phyloP scores from a whole-genome alignment of 108 stramenopile species.

The Skeletonema grethae region DNA sequence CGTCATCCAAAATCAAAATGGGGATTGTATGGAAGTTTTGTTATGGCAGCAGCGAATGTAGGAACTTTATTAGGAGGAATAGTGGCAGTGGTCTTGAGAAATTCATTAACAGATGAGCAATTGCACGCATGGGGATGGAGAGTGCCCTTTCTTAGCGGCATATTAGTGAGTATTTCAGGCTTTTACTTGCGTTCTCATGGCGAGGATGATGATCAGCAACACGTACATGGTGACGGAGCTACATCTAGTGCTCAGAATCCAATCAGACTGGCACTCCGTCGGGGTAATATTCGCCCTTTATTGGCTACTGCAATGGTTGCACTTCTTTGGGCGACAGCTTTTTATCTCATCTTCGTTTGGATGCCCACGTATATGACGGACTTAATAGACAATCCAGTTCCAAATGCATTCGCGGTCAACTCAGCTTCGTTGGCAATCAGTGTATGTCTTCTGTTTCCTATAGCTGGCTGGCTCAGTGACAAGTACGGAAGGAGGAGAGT shows the following conservation, averaged over 20 bases:
- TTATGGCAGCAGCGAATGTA: conserved; percentile 67
- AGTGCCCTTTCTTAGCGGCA: conserved; percentile 70
- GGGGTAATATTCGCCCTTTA: conserved; percentile 52
- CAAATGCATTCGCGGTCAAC: conserved; percentile 67
- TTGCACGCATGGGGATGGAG: conserved; percentile 71
- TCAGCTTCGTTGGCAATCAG: conserved; percentile 39
- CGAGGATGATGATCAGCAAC: conserved; percentile 45
- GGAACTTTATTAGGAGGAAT: conserved; percentile 68
- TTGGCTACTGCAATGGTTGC: conserved; percentile 60
- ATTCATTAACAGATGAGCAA: conserved; percentile 41
- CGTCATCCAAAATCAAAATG: conserved; percentile 35
- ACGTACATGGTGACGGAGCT: conserved; percentile 17
- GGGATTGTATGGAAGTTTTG: conserved; percentile 59
- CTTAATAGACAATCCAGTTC: conserved; percentile 63
- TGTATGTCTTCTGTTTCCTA: conserved; percentile 55
- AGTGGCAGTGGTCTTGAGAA: conserved; percentile 48
- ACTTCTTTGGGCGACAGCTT: conserved; percentile 64
- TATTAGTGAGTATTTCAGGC: conserved; percentile 58
- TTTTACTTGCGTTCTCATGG: conserved; percentile 63
- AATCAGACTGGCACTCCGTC: conserved; percentile 55
- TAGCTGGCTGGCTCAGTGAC: conserved; percentile 64
- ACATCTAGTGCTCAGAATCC: conserved; percentile 52
- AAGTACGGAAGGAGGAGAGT: conserved; percentile 47
- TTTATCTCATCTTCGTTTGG: conserved; percentile 80
- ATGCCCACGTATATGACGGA: conserved; percentile 70